These are phyloP conservation scores for Nidularia sp. DNA, from an alignment of 768 basidiomycete genomes.

Conservation along the genomic window DNA sequence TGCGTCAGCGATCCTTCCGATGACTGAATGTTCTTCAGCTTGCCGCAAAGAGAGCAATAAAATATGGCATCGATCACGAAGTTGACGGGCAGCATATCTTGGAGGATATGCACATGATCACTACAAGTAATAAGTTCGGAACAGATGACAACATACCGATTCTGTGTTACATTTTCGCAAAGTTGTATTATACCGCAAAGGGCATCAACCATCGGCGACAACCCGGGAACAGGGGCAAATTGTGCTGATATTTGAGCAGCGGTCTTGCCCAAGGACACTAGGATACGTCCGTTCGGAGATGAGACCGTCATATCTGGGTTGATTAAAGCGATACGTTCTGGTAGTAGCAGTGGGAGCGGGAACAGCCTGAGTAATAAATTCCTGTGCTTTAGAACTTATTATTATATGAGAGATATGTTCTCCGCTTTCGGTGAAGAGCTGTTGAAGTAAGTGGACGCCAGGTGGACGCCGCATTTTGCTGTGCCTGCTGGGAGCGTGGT, in stretches of 20 bases:
- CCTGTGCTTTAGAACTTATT: neutral
- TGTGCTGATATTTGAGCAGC: conserved; percentile 42
- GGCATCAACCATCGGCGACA: conserved; percentile 35
- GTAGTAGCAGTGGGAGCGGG: neutral
- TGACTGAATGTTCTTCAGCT: conserved; percentile 23
- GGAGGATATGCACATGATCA: conserved; percentile 2
- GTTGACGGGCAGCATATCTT: conserved; percentile 38
- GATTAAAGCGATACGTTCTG: neutral
- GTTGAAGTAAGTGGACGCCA: no score
- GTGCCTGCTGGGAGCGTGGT: no score
- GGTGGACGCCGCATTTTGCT: no score
- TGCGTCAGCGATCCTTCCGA: conserved; percentile 24
- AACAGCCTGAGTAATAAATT: neutral
- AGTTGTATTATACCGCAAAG: conserved; percentile 39
- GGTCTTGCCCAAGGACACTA: conserved; percentile 26
- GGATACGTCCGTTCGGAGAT: neutral
- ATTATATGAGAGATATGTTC: neutral
- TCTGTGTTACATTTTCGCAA: conserved; percentile 42
- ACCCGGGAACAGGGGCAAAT: conserved; percentile 44
- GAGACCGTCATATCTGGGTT: neutral
- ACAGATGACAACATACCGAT: conserved; percentile 30
- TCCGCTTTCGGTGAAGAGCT: no score
- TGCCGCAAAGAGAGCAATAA: conserved; percentile 36
- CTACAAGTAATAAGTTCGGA: neutral
- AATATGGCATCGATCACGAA: conserved; percentile 41